These are phyloP conservation scores for Neurospora cerealis DNA, from an alignment of 495 filamentous ascomycete species.

Conservation along the genomic window DNA sequence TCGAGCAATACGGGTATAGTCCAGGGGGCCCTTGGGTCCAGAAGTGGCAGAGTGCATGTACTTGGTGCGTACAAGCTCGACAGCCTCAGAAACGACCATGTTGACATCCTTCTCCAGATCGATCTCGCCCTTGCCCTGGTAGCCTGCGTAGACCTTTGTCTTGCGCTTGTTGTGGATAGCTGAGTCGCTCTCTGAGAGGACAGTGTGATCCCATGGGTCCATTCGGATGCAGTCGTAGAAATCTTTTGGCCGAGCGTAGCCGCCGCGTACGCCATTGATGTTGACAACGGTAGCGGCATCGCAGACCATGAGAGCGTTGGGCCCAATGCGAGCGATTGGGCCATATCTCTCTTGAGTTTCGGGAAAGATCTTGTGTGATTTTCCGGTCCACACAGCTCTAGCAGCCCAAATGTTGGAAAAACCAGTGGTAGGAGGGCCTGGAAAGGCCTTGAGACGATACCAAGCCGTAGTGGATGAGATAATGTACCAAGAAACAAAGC, in stretches of 20 bases:
- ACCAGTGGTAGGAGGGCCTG: conserved; percentile 9
- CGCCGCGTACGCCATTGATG: conserved; percentile 15
- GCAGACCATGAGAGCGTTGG: conserved; percentile 18
- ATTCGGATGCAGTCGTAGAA: neutral
- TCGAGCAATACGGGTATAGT: neutral
- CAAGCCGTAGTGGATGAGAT: conserved; percentile 2
- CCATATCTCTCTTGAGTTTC: conserved; percentile 31
- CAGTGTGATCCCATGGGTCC: conserved; percentile 1
- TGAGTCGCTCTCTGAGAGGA: conserved; percentile 27
- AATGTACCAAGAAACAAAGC: conserved; percentile 3
- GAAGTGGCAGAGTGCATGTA: conserved; percentile 26
- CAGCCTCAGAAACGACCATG: neutral
- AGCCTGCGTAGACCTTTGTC: conserved; percentile 25
- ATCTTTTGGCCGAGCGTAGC: neutral
- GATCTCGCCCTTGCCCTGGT: conserved; percentile 35
- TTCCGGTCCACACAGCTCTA: neutral
- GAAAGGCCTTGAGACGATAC: conserved; percentile 13
- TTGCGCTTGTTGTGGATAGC: conserved; percentile 22
- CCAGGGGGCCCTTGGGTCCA: conserved; percentile 8
- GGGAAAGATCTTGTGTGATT: neutral
- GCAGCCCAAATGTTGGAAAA: conserved; percentile 14
- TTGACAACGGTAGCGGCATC: conserved; percentile 19
- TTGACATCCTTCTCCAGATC: conserved; percentile 33
- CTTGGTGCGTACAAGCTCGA: neutral
- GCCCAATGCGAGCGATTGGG: conserved; percentile 31